Evolutionary conservation across 306 rosid species (phyloP).

Genomic region (Ceratonia siliqua): DNA sequence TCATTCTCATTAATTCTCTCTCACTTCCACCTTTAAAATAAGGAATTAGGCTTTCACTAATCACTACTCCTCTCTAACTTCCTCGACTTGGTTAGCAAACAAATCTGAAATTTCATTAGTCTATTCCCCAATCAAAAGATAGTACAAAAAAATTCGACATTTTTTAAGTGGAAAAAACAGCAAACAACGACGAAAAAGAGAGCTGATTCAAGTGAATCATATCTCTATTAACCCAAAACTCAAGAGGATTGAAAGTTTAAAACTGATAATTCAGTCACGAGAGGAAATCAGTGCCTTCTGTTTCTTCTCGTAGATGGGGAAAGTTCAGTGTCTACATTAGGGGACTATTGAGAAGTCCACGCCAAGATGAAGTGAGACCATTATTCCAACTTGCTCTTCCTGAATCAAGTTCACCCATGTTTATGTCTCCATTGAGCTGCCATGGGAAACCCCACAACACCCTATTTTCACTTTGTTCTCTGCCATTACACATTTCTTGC

Average conservation of each 20-base stretch:
- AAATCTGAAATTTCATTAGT: constrained; percentile 46
- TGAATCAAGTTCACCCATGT: constrained; percentile 54
- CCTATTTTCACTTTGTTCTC: constrained; percentile 43
- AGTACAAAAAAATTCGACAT: constrained; percentile 29
- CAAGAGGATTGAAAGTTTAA: constrained; percentile 17
- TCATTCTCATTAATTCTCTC: constrained; percentile 38
- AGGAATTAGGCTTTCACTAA: background rate
- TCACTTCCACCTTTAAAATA: background rate
- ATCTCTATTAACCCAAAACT: constrained; percentile 33
- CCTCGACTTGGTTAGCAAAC: constrained; percentile 42
- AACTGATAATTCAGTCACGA: constrained; percentile 36
- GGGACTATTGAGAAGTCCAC: constrained; percentile 81
- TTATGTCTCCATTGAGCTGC: constrained; percentile 62
- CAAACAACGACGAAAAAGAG: background rate
- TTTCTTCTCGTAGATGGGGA: background rate
- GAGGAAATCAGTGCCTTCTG: constrained; percentile 32
- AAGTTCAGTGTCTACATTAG: constrained; percentile 51
- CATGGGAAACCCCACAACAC: constrained; percentile 76
- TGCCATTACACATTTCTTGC: constrained; percentile 56
- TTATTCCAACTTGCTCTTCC: constrained; percentile 72
- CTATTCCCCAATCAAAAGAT: constrained; percentile 32
- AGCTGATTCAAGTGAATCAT: constrained; percentile 36
- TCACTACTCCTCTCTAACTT: constrained; percentile 13
- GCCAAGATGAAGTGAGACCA: constrained; percentile 68
- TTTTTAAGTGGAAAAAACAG: background rate